Evolutionary conservation across 495 filamentous ascomycete species (phyloP).

Genomic region (Trichodelitschia bisporula): DNA sequence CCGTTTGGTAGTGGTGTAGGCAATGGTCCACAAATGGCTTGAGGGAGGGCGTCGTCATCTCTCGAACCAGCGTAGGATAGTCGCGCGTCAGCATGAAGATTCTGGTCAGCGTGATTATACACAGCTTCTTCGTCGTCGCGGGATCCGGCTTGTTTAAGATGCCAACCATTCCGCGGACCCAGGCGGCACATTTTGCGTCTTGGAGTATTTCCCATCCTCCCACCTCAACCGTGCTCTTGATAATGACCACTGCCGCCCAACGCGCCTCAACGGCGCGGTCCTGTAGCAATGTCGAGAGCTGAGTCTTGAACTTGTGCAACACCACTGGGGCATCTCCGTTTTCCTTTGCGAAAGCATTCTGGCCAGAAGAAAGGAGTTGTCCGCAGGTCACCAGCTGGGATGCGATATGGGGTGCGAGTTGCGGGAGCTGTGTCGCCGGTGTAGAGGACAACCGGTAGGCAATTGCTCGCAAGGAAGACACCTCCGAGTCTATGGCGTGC

Average conservation of each 20-base stretch:
- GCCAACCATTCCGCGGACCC: slow-evolving; percentile 45
- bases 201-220: slow-evolving; percentile 60
- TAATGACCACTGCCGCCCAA: slow-evolving; percentile 49
- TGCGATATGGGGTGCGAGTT: slow-evolving; percentile 11
- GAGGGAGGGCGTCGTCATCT: slow-evolving; percentile 66
- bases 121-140: slow-evolving; percentile 42
- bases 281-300: slow-evolving; percentile 47
- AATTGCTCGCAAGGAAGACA: slow-evolving; percentile 10
- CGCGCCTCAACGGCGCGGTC: slow-evolving; percentile 45
- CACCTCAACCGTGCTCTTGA: slow-evolving; percentile 58
- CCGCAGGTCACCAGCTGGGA: slow-evolving; percentile 12
- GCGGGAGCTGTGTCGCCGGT: slow-evolving; percentile 10
- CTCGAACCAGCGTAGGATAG: slow-evolving; percentile 58
- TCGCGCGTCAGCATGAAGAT: slow-evolving; percentile 62
- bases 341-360: slow-evolving; percentile 20
- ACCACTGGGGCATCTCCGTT: slow-evolving; percentile 34
- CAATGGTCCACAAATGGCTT: slow-evolving; percentile 48
- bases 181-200: slow-evolving; percentile 35
- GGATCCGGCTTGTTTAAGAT: slow-evolving; percentile 51
- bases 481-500: too few species aligned
- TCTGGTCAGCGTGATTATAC: slow-evolving; percentile 48
- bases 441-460: slow-evolving; percentile 15
- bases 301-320: slow-evolving; percentile 56
- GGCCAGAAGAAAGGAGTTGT: slow-evolving; percentile 9
- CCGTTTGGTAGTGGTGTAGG: too few species aligned